A percentile compares a stretch with the other conserved stretches of the same genome.
These are phyloP conservation scores for Hamigera avellanea DNA, from an alignment of 495 filamentous ascomycete genomes.

Conservation along the genomic window DNA sequence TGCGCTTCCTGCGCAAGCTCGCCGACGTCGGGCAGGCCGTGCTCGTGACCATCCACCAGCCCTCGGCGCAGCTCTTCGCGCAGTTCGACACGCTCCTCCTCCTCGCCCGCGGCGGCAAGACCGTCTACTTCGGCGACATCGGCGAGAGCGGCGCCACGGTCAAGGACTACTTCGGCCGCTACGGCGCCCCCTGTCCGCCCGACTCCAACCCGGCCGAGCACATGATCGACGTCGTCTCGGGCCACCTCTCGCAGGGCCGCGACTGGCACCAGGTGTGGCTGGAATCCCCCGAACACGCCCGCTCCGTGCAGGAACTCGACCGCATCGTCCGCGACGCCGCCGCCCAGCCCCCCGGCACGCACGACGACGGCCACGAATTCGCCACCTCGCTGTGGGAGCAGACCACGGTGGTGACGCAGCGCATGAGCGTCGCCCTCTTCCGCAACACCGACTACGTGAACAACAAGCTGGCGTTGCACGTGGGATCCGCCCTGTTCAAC, in stretches of 20 bases:
- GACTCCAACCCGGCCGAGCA: constrained; percentile 78
- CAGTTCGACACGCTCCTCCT: constrained; percentile 63
- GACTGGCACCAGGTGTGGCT: constrained; percentile 59
- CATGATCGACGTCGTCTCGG: constrained; percentile 75
- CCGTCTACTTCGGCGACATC: constrained; percentile 60
- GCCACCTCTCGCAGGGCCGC: constrained; percentile 22
- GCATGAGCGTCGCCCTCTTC: constrained; percentile 49
- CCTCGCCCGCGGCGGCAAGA: constrained; percentile 56
- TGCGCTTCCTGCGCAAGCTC: constrained; percentile 53
- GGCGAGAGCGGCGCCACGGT: constrained; percentile 38
- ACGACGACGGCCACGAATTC: constrained; percentile 39
- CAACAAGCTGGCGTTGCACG: constrained; percentile 41
- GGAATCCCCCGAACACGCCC: constrained; percentile 37
- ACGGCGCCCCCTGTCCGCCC: constrained; percentile 60
- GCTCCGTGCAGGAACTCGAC: constrained; percentile 41
- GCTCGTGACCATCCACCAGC: constrained; percentile 68
- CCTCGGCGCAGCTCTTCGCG: constrained; percentile 58
- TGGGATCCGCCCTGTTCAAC: constrained; percentile 26
- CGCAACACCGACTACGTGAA: constrained; percentile 53
- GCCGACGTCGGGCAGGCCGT: constrained; percentile 59
- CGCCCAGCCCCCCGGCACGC: constrained; percentile 16
- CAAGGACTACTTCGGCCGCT: constrained; percentile 65
- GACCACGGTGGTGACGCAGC: constrained; percentile 42
- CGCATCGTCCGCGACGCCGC: constrained; percentile 34
- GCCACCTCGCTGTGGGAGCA: constrained; percentile 47